Evolutionary conservation across 2,329 filamentous ascomycete genomes (phyloP), one percentile per base, ranked within the genome.

Genomic region (Paecilomyces variotii): DNA sequence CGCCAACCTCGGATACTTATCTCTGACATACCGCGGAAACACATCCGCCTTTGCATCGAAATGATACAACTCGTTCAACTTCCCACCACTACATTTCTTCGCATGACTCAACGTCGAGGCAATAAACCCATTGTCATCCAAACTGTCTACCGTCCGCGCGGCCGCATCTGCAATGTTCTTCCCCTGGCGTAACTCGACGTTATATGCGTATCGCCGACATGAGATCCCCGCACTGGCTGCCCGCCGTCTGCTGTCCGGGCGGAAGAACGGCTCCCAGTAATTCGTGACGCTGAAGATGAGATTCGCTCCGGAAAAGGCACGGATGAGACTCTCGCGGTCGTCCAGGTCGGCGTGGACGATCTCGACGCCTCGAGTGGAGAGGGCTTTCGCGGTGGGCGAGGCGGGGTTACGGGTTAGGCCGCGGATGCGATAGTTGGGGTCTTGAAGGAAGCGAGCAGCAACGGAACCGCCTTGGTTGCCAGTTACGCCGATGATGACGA

Each of bases 121-220:
- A 4, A 83, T 67, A 59, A 83, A 80, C 0, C 80, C 78, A 60
- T 80, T 81, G 1, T 63, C 66, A 28, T 79, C 78, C 1, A 84
- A 70, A 0, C 71, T 70, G 2, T 72, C 72, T 0, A 72, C 68
- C 0, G 72, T 72, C 0, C 70, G 62, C 0, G 79, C 79, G 0
- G 80, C 82, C 0, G 82, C 82, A 61, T 84, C 80, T 2, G 75
- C 79, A 35, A 85, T 80, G 58, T 84, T 84, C 62, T 75, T 78
- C 0, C 82, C 81, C 59, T 84, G 79, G 24, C 73, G 72, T 4
- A 75, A 66, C 68, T 85, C 83, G 2, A 80, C 71, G 1, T 81
- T 72, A 62, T 80, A 81, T 0, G 79, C 77, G 59, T 75, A 78
- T 57, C 67, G 68, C 10, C 78, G 73, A 61, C 74, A 78, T 0